Base-by-base conservation (phyloP, 2,329 filamentous ascomycete genomes). In the Pleochaeta shiraiana region DNA sequence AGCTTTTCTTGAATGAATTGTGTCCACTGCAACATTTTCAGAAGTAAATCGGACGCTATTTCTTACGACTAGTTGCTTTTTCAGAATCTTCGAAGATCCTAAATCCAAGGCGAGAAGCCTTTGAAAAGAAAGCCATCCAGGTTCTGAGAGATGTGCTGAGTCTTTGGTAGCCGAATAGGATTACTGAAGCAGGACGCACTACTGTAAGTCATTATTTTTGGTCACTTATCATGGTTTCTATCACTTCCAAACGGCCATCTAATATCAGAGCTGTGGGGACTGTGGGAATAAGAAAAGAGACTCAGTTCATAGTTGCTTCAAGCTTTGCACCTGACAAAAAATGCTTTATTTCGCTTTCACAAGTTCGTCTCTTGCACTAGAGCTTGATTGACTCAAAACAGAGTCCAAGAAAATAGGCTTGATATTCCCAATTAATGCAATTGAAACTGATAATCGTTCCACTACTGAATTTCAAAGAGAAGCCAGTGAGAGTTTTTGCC, bases 81-180 rank as follows among this genome's bases (percentile, higher is more conserved):
- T 50, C 45, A 12, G 21, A n/a, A 12, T 50, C 45, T 21, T 50
- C 45, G 16, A 24, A 50, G 45, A 57, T 9, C n/a, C 53, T 57
- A 31, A 57, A 57, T 16, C 26, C 53, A 3, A 24, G 53, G 11
- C 53, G 53, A 57, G 2, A 24, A 12, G 53, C 21, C n/a, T 57
- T 57, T 12, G 53, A 57, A 31, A 57, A 28, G 53, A 57, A 57
- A 31, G 53, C 53, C 28, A 57, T 57, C 53, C 53, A 57, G n/a
- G 53, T 31, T 57, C 53, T 50, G n/a, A 9, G 26, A 24, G 53
- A 24, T 57, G 3, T n/a, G n/a, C 11, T 1, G 1, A 57, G 9
- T 28, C 28, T 12, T 16, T 57, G 21, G 24, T 57, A 31, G 26
- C 53, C 4, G 28, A 57, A 4, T 16, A 28, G 28, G 9, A 28